Percentiles rank a stretch among this genome's conserved stretches.
Conservation (phyloP, 2,329 filamentous ascomycete genomes). For the Blastomyces emzantsi region DNA sequence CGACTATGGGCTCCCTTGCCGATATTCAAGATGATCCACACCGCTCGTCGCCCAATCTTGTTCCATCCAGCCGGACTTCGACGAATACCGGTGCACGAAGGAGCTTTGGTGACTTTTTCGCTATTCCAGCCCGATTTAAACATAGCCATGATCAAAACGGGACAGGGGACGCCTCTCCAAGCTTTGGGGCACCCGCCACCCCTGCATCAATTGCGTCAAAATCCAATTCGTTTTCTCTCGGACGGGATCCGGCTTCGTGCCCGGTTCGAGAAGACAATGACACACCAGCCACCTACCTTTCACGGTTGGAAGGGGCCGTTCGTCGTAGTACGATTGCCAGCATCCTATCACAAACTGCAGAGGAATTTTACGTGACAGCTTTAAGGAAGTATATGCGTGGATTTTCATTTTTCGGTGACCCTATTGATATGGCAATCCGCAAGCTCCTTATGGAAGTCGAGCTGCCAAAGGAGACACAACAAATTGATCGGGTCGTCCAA, state of each 20-base stretch:
- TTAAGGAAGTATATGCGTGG: conserved; percentile 90
- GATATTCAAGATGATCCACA: conserved; percentile 63
- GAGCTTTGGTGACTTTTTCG: conserved; percentile 85
- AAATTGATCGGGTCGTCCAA: conserved; percentile 90
- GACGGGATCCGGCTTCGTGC: conserved; percentile 58
- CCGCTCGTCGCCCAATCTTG: conserved; percentile 54
- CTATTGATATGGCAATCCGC: conserved; percentile 94
- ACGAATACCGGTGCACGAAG: conserved; percentile 78
- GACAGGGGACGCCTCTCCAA: conserved; percentile 55
- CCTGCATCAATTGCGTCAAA: conserved; percentile 65
- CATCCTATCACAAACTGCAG: conserved; percentile 74
- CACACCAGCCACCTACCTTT: conserved; percentile 79
- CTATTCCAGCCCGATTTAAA: conserved; percentile 62
- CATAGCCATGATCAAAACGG: conserved; percentile 67
- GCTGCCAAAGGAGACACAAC: conserved; percentile 92
- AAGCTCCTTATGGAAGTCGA: conserved; percentile 96
- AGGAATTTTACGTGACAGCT: conserved; percentile 73
- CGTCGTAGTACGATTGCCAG: conserved; percentile 76
- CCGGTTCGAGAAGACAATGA: conserved; percentile 71
- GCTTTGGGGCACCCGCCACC: conserved; percentile 52
- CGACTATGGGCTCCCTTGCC: conserved; percentile 76
- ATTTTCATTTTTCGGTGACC: conserved; percentile 92
- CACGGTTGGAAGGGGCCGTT: conserved; percentile 69
- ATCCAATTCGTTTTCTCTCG: conserved; percentile 71
- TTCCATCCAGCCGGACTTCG: conserved; percentile 56